Conservation (phyloP, 495 filamentous ascomycete genomes). For the Barbatosphaeria neglecta region DNA sequence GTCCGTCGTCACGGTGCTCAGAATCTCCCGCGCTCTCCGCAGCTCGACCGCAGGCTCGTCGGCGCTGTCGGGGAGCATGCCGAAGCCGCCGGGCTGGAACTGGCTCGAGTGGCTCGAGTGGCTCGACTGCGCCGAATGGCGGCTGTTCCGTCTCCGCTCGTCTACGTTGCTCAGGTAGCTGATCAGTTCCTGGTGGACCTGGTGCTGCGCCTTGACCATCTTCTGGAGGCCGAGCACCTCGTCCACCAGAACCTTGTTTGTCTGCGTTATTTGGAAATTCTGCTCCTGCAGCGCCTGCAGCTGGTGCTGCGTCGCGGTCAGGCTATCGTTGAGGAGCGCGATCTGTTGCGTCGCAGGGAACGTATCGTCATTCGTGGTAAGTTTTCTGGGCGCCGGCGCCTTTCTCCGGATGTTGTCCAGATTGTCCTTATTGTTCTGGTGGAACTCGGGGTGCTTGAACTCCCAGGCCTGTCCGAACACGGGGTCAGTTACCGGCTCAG, state of each 20-base stretch:
- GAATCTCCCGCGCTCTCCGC: slow-evolving; percentile 79
- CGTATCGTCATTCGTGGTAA: slow-evolving; percentile 55
- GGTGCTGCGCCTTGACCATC: slow-evolving; percentile 63
- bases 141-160: slow-evolving; percentile 29
- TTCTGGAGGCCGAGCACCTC: slow-evolving; percentile 84
- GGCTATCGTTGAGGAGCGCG: slow-evolving; percentile 74
- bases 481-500: background rate
- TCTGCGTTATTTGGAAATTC: slow-evolving; percentile 72
- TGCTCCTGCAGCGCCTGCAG: slow-evolving; percentile 75
- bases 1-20: slow-evolving; percentile 70
- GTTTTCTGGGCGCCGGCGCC: slow-evolving; percentile 82
- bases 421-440: slow-evolving; percentile 88
- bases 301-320: slow-evolving; percentile 84
- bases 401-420: slow-evolving; percentile 95
- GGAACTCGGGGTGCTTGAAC: slow-evolving; percentile 96
- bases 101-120: slow-evolving; percentile 22
- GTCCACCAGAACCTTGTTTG: slow-evolving; percentile 77
- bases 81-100: slow-evolving; percentile 14
- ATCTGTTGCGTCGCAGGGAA: slow-evolving; percentile 71
- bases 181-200: slow-evolving; percentile 38
- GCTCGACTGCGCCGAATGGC: slow-evolving; percentile 28
- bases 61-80: slow-evolving; percentile 28
- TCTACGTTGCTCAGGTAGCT: slow-evolving; percentile 36
- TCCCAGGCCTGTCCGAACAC: slow-evolving; percentile 68
- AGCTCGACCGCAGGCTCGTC: slow-evolving; percentile 73